These are phyloP conservation scores for Oryza meridionalis DNA, from an alignment of 176 grass and related monocot species.

Conservation along the genomic window DNA sequence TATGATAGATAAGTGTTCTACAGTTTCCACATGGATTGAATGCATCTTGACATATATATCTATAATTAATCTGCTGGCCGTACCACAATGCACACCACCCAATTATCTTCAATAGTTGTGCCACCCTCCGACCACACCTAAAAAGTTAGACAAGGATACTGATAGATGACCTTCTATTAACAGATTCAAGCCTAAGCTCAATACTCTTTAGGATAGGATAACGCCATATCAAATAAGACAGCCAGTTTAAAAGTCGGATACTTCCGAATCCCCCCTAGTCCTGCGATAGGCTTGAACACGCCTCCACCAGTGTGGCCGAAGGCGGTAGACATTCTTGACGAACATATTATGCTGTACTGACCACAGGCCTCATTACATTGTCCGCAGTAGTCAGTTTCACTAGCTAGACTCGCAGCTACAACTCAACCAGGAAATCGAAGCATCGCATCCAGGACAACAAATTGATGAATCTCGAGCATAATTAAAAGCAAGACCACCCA, in stretches of 20 bases:
- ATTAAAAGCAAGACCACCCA: not conserved
- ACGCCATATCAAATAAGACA: conserved; percentile 1
- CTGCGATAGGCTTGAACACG: not conserved
- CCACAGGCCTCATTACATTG: not conserved
- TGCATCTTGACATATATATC: not conserved
- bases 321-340: not conserved
- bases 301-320: not conserved
- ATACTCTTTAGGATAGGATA: not conserved
- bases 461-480: not conserved
- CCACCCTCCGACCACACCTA: not conserved
- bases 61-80: not conserved
- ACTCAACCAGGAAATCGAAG: not conserved
- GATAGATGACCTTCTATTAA: not conserved
- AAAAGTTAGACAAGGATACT: conserved; percentile 4
- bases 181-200: not conserved
- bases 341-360: not conserved
- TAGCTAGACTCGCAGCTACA: not conserved
- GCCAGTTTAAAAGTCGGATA: not conserved
- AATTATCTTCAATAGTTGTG: conserved; percentile 14
- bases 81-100: not conserved
- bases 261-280: not conserved
- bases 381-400: not conserved
- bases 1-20: not conserved
- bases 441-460: not conserved
- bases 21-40: not conserved